These are phyloP conservation scores for Leccinum holopus DNA, from an alignment of 1,284 basidiomycete genomes.

Conservation along the genomic window DNA sequence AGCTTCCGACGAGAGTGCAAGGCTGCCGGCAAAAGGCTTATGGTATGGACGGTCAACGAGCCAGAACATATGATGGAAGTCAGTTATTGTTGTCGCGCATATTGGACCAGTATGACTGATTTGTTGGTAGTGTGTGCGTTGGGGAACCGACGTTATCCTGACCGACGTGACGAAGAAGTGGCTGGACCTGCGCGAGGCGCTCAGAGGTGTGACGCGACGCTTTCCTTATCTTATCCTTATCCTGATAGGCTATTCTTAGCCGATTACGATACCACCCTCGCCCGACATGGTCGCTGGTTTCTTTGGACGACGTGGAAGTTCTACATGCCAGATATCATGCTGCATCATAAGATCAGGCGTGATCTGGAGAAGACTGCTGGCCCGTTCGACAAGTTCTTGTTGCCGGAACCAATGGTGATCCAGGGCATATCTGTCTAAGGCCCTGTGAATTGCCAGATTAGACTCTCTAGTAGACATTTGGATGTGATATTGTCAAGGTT, in stretches of 20 bases:
- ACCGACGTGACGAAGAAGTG: conserved; percentile 84
- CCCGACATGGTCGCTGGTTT: conserved; percentile 65
- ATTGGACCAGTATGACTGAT: neutral
- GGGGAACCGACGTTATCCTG: conserved; percentile 89
- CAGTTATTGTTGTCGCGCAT: conserved; percentile 24
- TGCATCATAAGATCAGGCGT: conserved; percentile 30
- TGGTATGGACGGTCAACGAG: conserved; percentile 98
- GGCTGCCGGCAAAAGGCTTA: conserved; percentile 77
- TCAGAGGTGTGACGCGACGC: conserved; percentile 51
- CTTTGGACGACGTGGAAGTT: conserved; percentile 70
- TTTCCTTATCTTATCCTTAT: conserved; percentile 6
- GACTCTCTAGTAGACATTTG: neutral
- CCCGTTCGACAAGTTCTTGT: conserved; percentile 46
- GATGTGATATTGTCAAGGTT: conserved; percentile 2
- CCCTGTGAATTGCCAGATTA: neutral
- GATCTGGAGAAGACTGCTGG: conserved; percentile 54
- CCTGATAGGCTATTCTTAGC: neutral
- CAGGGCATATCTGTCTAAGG: conserved; percentile 21
- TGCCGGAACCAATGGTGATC: conserved; percentile 28
- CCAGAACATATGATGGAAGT: conserved; percentile 93
- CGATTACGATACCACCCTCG: conserved; percentile 57
- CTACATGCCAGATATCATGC: conserved; percentile 52
- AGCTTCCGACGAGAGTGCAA: conserved; percentile 82
- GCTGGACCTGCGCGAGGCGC: conserved; percentile 67
- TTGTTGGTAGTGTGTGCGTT: conserved; percentile 67